Base-by-base conservation (phyloP, 1,284 basidiomycete species). In the Heterobasidion occidentale region DNA sequence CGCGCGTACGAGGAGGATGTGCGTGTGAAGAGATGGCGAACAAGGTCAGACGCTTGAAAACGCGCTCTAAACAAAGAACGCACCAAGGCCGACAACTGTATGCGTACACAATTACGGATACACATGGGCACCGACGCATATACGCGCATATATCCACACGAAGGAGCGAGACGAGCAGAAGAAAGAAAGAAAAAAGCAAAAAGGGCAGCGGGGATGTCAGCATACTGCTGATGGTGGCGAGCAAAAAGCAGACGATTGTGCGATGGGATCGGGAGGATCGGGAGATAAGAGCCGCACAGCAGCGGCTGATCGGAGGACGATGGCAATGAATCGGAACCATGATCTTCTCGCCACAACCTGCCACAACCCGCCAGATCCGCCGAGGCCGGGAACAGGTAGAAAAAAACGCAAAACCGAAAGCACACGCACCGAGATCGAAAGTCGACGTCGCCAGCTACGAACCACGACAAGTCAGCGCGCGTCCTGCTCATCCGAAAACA, bases 41-140 rank as follows among this genome's bases (percentile, higher is more conserved):
- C 61, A 49, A 62, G 62, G 27, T 60, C 60, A 64, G 27, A 15
- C 14, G 45, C 38, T n/a, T 9, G 2, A 38, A 11, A 20, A 27
- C 17, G 19, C 27, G 27, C 6, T 27, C 27, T 4, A 27, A 34
- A 49, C 5, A 5, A 34, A 12, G 5, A 15, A 62, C 65, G 59
- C 45, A 68, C 67, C 57, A 17, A 61, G 59, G 4, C 65, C 61
- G 19, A 58, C 54, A 17, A 65, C 65, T 62, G 54, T 38, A 20
- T 6, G 15, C 46, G 46, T 9, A 48, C 27, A 48, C 9, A 19
- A 48, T 4, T 4, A 45, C 4, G 4, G 27, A 27, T 27, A 27
- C 4, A 27, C 0, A 1, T 5, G 4, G 27, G 27, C 4, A 27
- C 27, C 27, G 27, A 27, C 27, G 27, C 27, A 27, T 27, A 27